A percentile compares a stretch with the other conserved stretches of the same genome.
phyloP scores from a whole-genome alignment of 495 filamentous ascomycete genomes.

The Penicillium flavigenum region DNA sequence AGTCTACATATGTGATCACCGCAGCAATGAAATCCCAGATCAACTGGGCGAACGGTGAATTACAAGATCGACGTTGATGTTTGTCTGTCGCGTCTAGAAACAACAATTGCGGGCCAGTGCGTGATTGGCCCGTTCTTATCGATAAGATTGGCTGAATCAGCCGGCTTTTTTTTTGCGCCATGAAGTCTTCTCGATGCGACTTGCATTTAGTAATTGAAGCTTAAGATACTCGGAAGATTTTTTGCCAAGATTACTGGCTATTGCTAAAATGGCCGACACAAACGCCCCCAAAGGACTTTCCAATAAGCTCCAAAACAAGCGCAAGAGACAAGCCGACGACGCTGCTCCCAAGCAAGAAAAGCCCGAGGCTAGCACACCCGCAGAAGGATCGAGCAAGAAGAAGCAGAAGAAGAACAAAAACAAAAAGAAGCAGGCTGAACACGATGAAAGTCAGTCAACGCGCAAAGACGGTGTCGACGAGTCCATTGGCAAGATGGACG shows the following conservation, averaged over 20 bases:
- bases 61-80: slow-evolving; percentile 7
- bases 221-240: neutral
- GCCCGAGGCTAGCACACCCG: slow-evolving; percentile 26
- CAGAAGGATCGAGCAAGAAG: slow-evolving; percentile 39
- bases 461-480: slow-evolving; percentile 70
- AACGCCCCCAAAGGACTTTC: slow-evolving; percentile 30
- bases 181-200: slow-evolving; percentile 9
- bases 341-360: slow-evolving; percentile 22
- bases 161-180: slow-evolving; percentile 25
- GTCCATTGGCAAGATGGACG: slow-evolving; percentile 79
- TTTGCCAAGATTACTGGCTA: neutral
- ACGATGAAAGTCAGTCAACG: slow-evolving; percentile 57
- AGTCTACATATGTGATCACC: neutral
- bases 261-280: slow-evolving; percentile 24
- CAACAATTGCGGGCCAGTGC: slow-evolving; percentile 23
- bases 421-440: slow-evolving; percentile 48
- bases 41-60: neutral
- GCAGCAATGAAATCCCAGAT: neutral
- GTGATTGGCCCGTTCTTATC: slow-evolving; percentile 34
- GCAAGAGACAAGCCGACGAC: slow-evolving; percentile 53
- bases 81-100: slow-evolving; percentile 24
- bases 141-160: slow-evolving; percentile 40
- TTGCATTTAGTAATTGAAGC: slow-evolving; percentile 9
- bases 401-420: slow-evolving; percentile 55
- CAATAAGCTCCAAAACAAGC: slow-evolving; percentile 48